Evolutionary conservation across 169 alveolate species (phyloP).

Genomic region (Ichthyophthirius multifiliis): DNA sequence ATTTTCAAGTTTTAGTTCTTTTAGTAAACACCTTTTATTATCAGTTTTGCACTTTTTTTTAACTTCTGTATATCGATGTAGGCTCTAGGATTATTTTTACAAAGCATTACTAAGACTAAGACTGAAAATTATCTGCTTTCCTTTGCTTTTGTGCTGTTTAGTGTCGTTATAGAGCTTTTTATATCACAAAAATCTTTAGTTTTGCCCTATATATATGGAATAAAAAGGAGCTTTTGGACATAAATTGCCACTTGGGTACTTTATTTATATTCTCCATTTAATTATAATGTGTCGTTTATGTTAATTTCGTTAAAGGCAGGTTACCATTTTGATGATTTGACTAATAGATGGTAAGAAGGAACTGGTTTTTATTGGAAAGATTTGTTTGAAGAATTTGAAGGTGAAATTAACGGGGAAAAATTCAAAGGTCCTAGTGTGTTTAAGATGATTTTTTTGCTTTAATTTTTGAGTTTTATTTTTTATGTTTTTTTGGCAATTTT

Average conservation of each 20-base stretch:
- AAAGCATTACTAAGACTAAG: slow-evolving; percentile 22
- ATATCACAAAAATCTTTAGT: background rate
- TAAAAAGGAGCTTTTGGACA: slow-evolving; percentile 38
- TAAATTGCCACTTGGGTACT: background rate
- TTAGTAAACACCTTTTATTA: slow-evolving; percentile 31
- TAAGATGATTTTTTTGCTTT: no score
- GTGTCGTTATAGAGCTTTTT: slow-evolving; percentile 35
- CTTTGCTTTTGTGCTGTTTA: slow-evolving; percentile 40
- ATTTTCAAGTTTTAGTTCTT: slow-evolving; percentile 32
- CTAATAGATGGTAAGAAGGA: slow-evolving; percentile 41
- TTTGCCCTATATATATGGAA: slow-evolving; percentile 9
- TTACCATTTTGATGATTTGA: slow-evolving; percentile 19
- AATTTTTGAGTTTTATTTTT: no score
- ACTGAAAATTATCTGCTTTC: slow-evolving; percentile 36
- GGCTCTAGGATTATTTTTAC: slow-evolving; percentile 36
- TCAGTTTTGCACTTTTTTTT: slow-evolving; percentile 18
- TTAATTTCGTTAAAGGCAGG: slow-evolving; percentile 42
- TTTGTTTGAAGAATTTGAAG: no score
- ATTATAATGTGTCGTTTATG: slow-evolving; percentile 30
- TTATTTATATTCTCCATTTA: slow-evolving; percentile 45
- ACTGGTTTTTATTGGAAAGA: no score
- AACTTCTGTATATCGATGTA: slow-evolving; percentile 28
- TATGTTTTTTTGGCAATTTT: no score
- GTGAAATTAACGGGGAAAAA: no score
- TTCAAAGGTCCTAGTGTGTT: no score